Percentiles rank a stretch among this genome's conserved stretches.
These are phyloP conservation scores for Chaetomium fimeti DNA, from an alignment of 495 filamentous ascomycete genomes.

Conservation along the genomic window DNA sequence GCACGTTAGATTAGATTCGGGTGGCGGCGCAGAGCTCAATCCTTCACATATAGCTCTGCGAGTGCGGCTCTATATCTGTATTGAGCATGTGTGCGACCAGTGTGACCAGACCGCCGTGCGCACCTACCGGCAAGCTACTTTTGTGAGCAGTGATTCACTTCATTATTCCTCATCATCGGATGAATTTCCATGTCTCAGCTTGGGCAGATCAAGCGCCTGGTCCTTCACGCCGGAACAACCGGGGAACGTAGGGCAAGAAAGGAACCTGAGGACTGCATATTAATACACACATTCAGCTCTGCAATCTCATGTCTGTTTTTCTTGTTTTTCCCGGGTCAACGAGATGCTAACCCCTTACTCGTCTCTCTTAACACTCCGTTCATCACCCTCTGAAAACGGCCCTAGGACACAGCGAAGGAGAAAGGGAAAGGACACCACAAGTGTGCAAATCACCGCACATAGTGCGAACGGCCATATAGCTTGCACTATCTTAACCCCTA, in stretches of 20 bases:
- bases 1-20: too few species aligned
- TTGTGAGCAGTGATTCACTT: not conserved
- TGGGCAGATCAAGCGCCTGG: not conserved
- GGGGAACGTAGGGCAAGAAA: not conserved
- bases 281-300: too few species aligned
- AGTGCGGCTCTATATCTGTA: too few species aligned
- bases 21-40: too few species aligned
- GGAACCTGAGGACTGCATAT: not conserved
- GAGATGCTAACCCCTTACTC: too few species aligned
- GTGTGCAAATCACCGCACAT: not conserved
- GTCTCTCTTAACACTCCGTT: not conserved
- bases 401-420: not conserved
- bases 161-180: not conserved
- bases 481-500: not conserved
- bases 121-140: too few species aligned
- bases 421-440: not conserved
- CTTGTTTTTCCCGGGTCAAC: too few species aligned
- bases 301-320: too few species aligned
- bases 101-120: too few species aligned
- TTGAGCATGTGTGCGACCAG: too few species aligned
- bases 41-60: too few species aligned
- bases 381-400: not conserved
- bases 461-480: not conserved
- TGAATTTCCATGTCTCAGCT: not conserved
- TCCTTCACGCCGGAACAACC: not conserved